Conservation (phyloP, 805 yeast species). For the Candida insectorum region DNA sequence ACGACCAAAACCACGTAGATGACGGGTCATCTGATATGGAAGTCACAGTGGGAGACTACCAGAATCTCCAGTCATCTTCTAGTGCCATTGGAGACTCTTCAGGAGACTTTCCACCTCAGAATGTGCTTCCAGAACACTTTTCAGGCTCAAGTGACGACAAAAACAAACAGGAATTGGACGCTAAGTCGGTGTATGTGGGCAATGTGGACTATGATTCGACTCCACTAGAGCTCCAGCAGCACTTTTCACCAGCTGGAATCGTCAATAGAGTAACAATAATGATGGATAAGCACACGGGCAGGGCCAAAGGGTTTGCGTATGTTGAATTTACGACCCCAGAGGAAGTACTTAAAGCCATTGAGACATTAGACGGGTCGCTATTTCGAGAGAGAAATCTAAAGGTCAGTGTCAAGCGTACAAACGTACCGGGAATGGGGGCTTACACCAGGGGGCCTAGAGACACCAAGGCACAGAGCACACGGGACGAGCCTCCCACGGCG, state of each 20-base stretch:
- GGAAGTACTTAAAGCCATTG: conserved; percentile 63
- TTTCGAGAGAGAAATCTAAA: conserved; percentile 71
- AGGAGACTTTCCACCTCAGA: no score
- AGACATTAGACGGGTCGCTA: conserved; percentile 55
- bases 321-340: conserved; percentile 72
- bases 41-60: no score
- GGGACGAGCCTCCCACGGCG: no score
- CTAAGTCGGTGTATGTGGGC: conserved; percentile 76
- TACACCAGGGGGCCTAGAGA: conserved; percentile 20
- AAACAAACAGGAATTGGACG: conserved; percentile 45
- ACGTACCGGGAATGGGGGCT: conserved; percentile 62
- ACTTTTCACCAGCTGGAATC: conserved; percentile 65
- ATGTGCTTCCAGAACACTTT: no score
- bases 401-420: conserved; percentile 76
- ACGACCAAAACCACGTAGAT: no score
- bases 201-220: conserved; percentile 78
- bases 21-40: no score
- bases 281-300: conserved; percentile 70
- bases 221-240: conserved; percentile 75
- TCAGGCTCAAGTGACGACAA: no score
- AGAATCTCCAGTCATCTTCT: no score
- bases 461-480: conserved; percentile 28
- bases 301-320: conserved; percentile 85
- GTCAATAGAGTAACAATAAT: conserved; percentile 79
- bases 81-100: no score